Evolutionary conservation across 1,139 yeast species (phyloP), one percentile per base, ranked within the genome.

Genomic region (Yamadazyma triangularis): DNA sequence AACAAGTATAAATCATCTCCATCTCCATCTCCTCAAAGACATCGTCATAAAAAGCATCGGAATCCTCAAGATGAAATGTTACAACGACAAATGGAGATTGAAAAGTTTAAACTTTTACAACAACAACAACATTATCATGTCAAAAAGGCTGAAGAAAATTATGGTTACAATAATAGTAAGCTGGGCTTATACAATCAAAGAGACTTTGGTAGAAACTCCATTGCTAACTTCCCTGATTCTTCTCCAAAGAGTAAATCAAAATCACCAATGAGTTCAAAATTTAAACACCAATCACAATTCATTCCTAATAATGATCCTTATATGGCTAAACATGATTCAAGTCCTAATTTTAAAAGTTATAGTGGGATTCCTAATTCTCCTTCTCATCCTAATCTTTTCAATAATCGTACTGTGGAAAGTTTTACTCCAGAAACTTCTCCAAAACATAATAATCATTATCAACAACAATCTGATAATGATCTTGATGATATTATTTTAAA

Each of bases 401-500:
- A 40, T n/a, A 55, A 54, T 33, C 49, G 52, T 27, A 53, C 62
- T 0, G 46, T 50, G 13, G 63, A 56, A 27, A 48, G 52, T 25
- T 47, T 49, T 30, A 47, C 58, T 0, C 60, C 60, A 1, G 60
- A 54, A 24, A 34, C 39, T 2, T 47, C 59, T 0, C 56, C 58
- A 8, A 39, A 30, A 26, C 30, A 32, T 19, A 34, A 29, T 25
- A 33, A 39, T 27, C 35, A 21, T 25, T 15, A 15, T 2, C 28
- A 24, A 21, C 14, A 16, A 22, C 10, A 18, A 13, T 12, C 25
- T 12, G 41, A 39, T 13, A 41, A 35, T 21, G 47, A 55, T 15
- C 48, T 51, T 26, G 58, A 58, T 25, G 65, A 58, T 32, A 55
- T 63, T 25, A 48, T 56, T 6, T 45, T 47, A 25, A 64, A 61